Evolutionary conservation across 192 early-diverging fungal genomes (phyloP), one percentile per base, ranked within the genome.

Genomic region (Kappamyces sp.): DNA sequence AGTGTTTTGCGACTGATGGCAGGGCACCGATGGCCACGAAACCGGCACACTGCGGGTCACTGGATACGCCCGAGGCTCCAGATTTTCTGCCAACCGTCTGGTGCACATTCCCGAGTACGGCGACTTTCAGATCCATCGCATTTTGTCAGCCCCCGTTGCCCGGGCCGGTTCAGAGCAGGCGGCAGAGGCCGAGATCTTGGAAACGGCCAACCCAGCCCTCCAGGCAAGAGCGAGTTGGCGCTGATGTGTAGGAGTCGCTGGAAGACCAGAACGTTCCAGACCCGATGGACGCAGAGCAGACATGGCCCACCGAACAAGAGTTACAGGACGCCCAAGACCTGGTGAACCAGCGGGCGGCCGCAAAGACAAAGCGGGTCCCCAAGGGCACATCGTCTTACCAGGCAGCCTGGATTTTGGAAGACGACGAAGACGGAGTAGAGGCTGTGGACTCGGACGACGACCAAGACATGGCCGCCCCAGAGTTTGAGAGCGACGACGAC

Each of bases 301-400:
- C 96, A 36, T 98, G 96, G 96, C 96, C 96, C 5, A 95, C 92
- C 9, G 92, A 94, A 60, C 89, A 97, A 69, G 96, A 98, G 73
- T 71, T 94, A 70, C 78, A 70, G 41, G 90, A 83, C 40, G 91
- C 87, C 61, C 86, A 90, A 62, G 80, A 59, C 42, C 62, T 42
- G 15, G 33, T 63, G 55, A 54, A 59, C 55, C 37, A 70, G 58
- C 2, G 51, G 53, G 40, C 49, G 49, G 49, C 66, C 73, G 60
- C 70, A 79, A 57, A 76, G 63, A 69, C 78, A 31, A 80, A 86
- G 51, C 85, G 86, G 46, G 93, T 94, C 10, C 95, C 95, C 6
- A 93, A 92, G 70, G 96, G 96, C 36, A 96, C 90, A 15, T 98
- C 96, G 7, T 70, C 87, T 39, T 98, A 98, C 75, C 96, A 98